These are phyloP conservation scores for Fusarium bulbicola DNA, from an alignment of 2,329 filamentous ascomycete genomes.

Conservation along the genomic window DNA sequence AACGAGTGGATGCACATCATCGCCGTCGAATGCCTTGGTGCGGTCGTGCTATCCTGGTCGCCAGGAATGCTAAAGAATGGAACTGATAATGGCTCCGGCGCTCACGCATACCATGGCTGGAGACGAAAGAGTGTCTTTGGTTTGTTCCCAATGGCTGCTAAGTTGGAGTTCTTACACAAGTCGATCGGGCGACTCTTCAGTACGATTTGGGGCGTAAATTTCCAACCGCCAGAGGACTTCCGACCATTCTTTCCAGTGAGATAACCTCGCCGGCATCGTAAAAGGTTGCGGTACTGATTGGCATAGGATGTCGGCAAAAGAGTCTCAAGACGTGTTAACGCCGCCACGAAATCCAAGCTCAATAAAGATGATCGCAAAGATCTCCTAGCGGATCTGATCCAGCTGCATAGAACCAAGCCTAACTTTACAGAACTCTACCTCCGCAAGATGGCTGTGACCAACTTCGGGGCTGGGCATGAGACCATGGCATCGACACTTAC, in stretches of 20 bases:
- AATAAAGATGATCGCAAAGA: constrained; percentile 49
- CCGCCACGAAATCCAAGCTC: constrained; percentile 40
- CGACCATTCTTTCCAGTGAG: constrained; percentile 60
- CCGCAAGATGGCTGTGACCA: constrained; percentile 62
- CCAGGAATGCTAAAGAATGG: constrained; percentile 56
- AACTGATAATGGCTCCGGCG: constrained; percentile 58
- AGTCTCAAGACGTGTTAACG: constrained; percentile 48
- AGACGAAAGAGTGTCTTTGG: constrained; percentile 63
- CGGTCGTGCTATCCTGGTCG: constrained; percentile 62
- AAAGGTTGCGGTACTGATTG: neutral
- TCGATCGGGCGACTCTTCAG: constrained; percentile 52
- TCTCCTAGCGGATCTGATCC: constrained; percentile 57
- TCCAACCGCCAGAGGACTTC: constrained; percentile 54
- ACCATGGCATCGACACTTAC: constrained; percentile 63
- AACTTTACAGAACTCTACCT: constrained; percentile 59
- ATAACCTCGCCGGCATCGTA: neutral
- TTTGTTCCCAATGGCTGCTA: constrained; percentile 55
- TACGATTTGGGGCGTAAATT: constrained; percentile 56
- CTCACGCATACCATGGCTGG: constrained; percentile 60
- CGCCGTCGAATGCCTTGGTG: constrained; percentile 61
- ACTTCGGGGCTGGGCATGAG: constrained; percentile 65
- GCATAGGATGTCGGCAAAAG: constrained; percentile 48
- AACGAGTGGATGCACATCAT: constrained; percentile 67
- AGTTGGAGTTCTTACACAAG: constrained; percentile 51
- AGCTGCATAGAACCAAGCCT: constrained; percentile 55